Percentiles rank a stretch among this genome's conserved stretches.
phyloP scores from a whole-genome alignment of 164 flowering plant species.

The Annona cherimola region DNA sequence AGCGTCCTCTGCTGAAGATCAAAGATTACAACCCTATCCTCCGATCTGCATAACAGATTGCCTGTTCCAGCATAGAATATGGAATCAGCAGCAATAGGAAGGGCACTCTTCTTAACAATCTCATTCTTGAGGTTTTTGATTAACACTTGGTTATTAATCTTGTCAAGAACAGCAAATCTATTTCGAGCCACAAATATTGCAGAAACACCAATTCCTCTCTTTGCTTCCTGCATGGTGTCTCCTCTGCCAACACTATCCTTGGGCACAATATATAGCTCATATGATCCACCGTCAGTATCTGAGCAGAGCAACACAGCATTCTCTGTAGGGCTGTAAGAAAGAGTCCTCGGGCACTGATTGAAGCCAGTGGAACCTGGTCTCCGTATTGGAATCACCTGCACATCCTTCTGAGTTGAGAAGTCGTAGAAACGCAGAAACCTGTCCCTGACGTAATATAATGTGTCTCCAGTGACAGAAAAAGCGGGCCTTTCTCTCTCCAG shows the following conservation, averaged over 20 bases:
- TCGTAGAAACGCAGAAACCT: constrained; percentile 71
- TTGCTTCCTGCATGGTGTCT: constrained; percentile 66
- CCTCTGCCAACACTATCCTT: constrained; percentile 63
- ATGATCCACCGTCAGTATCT: constrained; percentile 86
- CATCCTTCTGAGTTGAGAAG: constrained; percentile 67
- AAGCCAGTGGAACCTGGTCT: constrained; percentile 67
- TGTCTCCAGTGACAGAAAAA: constrained; percentile 69
- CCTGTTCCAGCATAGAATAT: constrained; percentile 93
- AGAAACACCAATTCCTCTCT: constrained; percentile 76
- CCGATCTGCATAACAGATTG: constrained; percentile 69
- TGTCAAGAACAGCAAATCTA: constrained; percentile 87
- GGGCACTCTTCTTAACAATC: constrained; percentile 60
- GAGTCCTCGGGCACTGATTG: constrained; percentile 77
- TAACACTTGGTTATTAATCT: constrained; percentile 67
- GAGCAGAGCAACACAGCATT: constrained; percentile 79
- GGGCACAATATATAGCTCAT: constrained; percentile 75
- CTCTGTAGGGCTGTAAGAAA: constrained; percentile 86
- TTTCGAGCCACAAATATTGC: constrained; percentile 82
- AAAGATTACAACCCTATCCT: constrained; percentile 77
- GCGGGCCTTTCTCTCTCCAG: constrained; percentile 92
- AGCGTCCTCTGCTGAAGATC: constrained; percentile 82
- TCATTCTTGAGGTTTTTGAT: constrained; percentile 83
- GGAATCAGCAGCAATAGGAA: constrained; percentile 69
- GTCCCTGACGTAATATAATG: constrained; percentile 63
- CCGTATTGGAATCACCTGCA: constrained; percentile 65